phyloP scores from a whole-genome alignment of 31 red algal species.

The Endocladia muricata region DNA sequence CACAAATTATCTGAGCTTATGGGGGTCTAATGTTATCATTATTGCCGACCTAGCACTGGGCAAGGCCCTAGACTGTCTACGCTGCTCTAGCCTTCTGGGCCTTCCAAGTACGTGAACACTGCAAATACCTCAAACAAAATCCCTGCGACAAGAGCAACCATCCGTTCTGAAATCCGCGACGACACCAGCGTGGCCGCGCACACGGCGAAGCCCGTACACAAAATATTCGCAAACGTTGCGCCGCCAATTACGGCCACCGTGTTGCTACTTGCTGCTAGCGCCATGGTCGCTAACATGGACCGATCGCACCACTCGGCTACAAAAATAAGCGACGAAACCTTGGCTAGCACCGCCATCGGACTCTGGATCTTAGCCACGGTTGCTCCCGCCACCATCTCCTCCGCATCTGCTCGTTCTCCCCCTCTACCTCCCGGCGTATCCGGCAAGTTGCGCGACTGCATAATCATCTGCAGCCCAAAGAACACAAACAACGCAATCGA shows the following conservation, averaged over 20 bases:
- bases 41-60: too few relatives aligned
- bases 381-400: constrained; percentile 68
- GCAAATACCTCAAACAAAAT: constrained; percentile 84
- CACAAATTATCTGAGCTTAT: too few relatives aligned
- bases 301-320: constrained; percentile 98
- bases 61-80: too few relatives aligned
- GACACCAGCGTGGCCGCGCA: constrained; percentile 81
- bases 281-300: constrained; percentile 91
- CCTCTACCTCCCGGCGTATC: constrained; percentile 60
- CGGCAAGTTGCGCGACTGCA: constrained; percentile 85
- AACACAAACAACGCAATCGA: constrained; percentile 89
- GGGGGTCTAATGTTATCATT: too few relatives aligned
- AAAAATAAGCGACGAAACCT: background rate
- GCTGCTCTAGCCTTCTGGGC: too few relatives aligned
- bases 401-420: constrained; percentile 49
- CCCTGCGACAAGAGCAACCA: constrained; percentile 76
- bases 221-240: constrained; percentile 70
- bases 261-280: constrained; percentile 84
- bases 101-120: constrained; percentile 73
- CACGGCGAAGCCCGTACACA: constrained; percentile 89
- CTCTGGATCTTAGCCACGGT: constrained; percentile 19
- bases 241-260: constrained; percentile 83
- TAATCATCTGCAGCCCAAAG: constrained; percentile 83
- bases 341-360: background rate
- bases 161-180: constrained; percentile 80